Percentiles rank a stretch among this genome's conserved stretches.
Conservation (phyloP, 257 asterid species). For the Coffea canephora region DNA sequence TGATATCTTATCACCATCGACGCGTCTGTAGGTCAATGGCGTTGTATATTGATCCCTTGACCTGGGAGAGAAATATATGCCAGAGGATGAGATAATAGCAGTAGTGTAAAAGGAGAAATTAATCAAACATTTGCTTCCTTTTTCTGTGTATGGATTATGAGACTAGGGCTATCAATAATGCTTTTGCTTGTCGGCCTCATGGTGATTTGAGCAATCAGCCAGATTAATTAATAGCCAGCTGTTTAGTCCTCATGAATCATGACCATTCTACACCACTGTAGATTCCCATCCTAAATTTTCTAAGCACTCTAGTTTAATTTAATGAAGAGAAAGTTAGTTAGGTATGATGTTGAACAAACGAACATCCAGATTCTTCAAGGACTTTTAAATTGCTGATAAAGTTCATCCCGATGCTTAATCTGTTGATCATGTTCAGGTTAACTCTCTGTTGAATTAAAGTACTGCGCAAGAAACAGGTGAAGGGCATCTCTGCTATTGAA, state of each 20-base stretch:
- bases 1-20: not conserved
- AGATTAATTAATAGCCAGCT: not conserved
- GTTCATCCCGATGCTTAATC: not conserved
- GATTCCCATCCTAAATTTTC: not conserved
- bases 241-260: not conserved
- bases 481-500: not conserved
- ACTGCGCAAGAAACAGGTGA: not conserved
- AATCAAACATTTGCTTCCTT: not conserved
- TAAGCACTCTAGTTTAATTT: not conserved
- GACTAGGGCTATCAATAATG: not conserved
- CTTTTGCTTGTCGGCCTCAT: conserved; percentile 25
- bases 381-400: not conserved
- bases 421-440: not conserved
- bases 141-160: not conserved
- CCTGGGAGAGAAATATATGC: not conserved
- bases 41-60: conserved; percentile 7
- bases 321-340: not conserved
- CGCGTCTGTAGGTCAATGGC: conserved; percentile 8
- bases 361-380: not conserved
- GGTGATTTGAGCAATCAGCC: conserved; percentile 2
- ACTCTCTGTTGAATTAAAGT: not conserved
- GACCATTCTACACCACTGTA: not conserved
- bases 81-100: no score
- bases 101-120: not conserved
- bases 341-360: not conserved